Percentiles rank a stretch among this genome's conserved stretches.
phyloP scores from a whole-genome alignment of 148 eudicot species.

The Nepenthes mirabilis region DNA sequence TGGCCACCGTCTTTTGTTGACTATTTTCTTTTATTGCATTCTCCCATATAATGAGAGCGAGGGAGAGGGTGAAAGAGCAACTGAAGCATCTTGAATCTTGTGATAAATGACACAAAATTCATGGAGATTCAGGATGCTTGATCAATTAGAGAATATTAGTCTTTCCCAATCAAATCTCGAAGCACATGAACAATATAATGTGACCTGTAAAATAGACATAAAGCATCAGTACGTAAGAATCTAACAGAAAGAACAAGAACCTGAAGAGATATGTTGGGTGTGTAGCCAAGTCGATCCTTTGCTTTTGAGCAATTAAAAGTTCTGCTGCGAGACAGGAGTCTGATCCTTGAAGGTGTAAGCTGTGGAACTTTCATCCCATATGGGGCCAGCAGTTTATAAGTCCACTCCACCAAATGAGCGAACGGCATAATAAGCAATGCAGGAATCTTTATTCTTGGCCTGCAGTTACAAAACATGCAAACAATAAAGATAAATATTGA shows the following conservation, averaged over 20 bases:
- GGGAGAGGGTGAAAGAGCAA: no score
- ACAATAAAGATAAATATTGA: constrained; percentile 13
- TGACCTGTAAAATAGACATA: not conserved
- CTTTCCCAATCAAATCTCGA: no score
- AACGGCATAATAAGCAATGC: constrained; percentile 79
- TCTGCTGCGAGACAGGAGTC: constrained; percentile 71
- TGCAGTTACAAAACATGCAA: constrained; percentile 35
- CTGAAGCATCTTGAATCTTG: no score
- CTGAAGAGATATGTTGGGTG: constrained; percentile 85
- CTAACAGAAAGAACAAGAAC: constrained; percentile 17
- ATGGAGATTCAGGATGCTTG: no score
- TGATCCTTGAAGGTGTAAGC: constrained; percentile 87
- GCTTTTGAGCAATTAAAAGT: constrained; percentile 83
- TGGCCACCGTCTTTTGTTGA: no score
- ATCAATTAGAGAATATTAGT: no score
- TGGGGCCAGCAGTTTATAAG: constrained; percentile 64
- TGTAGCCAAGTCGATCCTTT: constrained; percentile 84
- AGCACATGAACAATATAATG: not conserved
- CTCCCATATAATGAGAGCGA: no score
- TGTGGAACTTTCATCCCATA: constrained; percentile 98
- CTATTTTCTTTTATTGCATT: no score
- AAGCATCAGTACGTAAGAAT: not conserved
- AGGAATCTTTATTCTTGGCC: constrained; percentile 93
- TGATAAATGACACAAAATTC: no score
- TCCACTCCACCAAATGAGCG: constrained; percentile 65